A percentile compares a stretch with the other conserved stretches of the same genome.
phyloP scores from a whole-genome alignment of 2,329 filamentous ascomycete species.

The Fusarium beomiforme region DNA sequence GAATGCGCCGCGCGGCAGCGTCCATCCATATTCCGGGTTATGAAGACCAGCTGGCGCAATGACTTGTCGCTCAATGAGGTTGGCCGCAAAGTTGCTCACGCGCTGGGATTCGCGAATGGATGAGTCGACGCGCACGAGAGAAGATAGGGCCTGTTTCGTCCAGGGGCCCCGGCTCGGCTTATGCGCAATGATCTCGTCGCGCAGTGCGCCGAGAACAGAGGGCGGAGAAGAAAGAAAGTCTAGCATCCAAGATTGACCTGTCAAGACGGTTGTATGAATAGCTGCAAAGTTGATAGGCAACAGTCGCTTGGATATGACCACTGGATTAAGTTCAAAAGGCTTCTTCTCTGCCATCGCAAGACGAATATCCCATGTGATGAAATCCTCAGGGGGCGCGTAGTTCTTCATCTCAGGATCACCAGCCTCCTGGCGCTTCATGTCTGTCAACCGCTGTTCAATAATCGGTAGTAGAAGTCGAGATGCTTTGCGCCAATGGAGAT shows the following conservation, averaged over 20 bases:
- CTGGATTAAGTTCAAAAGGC: conserved; percentile 55
- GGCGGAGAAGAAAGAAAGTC: conserved; percentile 57
- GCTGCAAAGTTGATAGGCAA: conserved; percentile 67
- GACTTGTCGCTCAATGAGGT: conserved; percentile 58
- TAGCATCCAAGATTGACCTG: conserved; percentile 57
- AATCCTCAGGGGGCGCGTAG: conserved; percentile 63
- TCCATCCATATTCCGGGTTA: conserved; percentile 47
- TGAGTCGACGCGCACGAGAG: conserved; percentile 59
- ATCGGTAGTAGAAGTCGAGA: conserved; percentile 56
- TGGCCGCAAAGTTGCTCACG: conserved; percentile 57
- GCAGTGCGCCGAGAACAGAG: conserved; percentile 50
- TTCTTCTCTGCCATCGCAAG: conserved; percentile 58
- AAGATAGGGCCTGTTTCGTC: conserved; percentile 56
- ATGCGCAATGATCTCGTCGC: conserved; percentile 52
- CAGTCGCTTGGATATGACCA: conserved; percentile 60
- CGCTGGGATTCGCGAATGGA: conserved; percentile 65
- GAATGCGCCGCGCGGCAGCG: conserved; percentile 53
- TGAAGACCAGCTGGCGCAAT: conserved; percentile 55
- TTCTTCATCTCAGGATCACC: conserved; percentile 53
- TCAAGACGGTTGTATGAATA: conserved; percentile 67
- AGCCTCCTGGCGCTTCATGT: conserved; percentile 54
- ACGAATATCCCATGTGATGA: conserved; percentile 66
- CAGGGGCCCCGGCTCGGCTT: conserved; percentile 50
- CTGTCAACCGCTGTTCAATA: conserved; percentile 59
- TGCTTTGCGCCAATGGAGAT: conserved; percentile 57